Percentiles rank a stretch among this genome's conserved stretches.
Evolutionary conservation across 192 early-diverging fungal species (phyloP).

Genomic region (Umbelopsis isabellina): DNA sequence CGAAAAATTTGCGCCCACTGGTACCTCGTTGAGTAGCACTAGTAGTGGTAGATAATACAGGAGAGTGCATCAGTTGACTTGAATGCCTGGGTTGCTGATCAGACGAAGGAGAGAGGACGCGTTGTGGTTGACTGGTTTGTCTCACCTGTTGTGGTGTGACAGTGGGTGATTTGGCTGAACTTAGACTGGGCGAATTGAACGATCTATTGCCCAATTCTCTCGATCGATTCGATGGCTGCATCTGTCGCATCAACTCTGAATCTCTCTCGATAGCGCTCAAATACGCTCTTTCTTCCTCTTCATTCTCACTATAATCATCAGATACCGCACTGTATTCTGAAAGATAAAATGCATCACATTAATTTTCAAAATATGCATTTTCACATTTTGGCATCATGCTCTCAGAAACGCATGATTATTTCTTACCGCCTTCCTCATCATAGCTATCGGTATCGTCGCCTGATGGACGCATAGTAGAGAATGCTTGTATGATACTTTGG

Average conservation of each 20-base stretch:
- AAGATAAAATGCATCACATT: no score
- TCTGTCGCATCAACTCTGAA: constrained; percentile 19
- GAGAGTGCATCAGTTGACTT: background rate
- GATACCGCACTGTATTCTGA: constrained; percentile 11
- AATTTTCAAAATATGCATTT: background rate
- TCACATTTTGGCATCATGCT: background rate
- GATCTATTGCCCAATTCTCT: no score
- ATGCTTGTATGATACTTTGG: constrained; percentile 41
- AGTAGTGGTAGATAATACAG: constrained; percentile 8
- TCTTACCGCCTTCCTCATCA: constrained; percentile 27
- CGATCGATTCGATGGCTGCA: background rate
- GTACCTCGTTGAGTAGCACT: constrained; percentile 8
- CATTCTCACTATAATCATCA: constrained; percentile 14
- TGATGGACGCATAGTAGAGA: constrained; percentile 28
- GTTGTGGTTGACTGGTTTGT: background rate
- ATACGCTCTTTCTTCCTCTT: constrained; percentile 41
- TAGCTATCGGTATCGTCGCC: constrained; percentile 26
- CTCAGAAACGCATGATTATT: background rate
- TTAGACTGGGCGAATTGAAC: background rate
- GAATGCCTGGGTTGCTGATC: constrained; percentile 2
- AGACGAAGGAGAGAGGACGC: constrained; percentile 6
- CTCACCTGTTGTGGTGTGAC: constrained; percentile 10
- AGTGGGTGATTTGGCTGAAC: constrained; percentile 13
- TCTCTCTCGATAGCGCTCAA: constrained; percentile 25
- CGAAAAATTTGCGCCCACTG: constrained; percentile 1